These are phyloP conservation scores for Proliferodiscus dingleyae DNA, from an alignment of 2,329 filamentous ascomycete species.

Conservation along the genomic window DNA sequence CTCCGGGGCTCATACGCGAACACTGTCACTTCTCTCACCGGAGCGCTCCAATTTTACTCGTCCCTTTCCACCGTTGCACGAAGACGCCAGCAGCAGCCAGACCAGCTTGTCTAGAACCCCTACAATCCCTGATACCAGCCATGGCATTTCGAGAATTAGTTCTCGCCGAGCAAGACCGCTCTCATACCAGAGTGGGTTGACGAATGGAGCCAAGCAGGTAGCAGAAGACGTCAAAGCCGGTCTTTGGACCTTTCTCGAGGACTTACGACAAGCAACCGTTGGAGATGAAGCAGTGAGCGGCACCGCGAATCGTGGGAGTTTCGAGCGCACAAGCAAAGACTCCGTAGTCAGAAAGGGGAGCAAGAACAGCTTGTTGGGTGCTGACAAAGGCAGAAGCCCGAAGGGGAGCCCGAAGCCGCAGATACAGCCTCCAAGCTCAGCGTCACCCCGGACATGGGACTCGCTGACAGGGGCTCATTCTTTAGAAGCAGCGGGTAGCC, in stretches of 20 bases:
- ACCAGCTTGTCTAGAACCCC: slow-evolving; percentile 18
- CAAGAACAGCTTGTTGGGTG: slow-evolving; percentile 28
- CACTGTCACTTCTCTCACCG: slow-evolving; percentile 77
- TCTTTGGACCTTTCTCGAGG: slow-evolving; percentile 90
- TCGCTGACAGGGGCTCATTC: slow-evolving; percentile 24
- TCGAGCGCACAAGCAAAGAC: slow-evolving; percentile 23
- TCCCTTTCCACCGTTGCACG: slow-evolving; percentile 32
- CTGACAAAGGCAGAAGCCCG: slow-evolving; percentile 15
- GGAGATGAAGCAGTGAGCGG: slow-evolving; percentile 81
- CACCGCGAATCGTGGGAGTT: slow-evolving; percentile 29
- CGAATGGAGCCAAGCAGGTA: slow-evolving; percentile 30
- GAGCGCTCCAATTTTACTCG: slow-evolving; percentile 27
- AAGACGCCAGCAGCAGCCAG: slow-evolving; percentile 28
- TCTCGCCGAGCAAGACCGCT: slow-evolving; percentile 25
- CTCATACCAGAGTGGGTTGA: slow-evolving; percentile 31
- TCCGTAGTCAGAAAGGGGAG: slow-evolving; percentile 33
- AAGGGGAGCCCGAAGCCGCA: neutral
- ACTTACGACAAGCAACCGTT: slow-evolving; percentile 90
- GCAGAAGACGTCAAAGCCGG: slow-evolving; percentile 79
- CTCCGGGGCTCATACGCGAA: slow-evolving; percentile 57
- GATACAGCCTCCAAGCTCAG: slow-evolving; percentile 18
- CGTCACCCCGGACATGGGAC: slow-evolving; percentile 28
- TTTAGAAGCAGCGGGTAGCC: slow-evolving; percentile 19
- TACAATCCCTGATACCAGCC: slow-evolving; percentile 30
- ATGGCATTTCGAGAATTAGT: slow-evolving; percentile 24